Percentiles rank a stretch among this genome's conserved stretches.
These are phyloP conservation scores for Leccinum arenicola DNA, from an alignment of 768 basidiomycete genomes.

Conservation along the genomic window DNA sequence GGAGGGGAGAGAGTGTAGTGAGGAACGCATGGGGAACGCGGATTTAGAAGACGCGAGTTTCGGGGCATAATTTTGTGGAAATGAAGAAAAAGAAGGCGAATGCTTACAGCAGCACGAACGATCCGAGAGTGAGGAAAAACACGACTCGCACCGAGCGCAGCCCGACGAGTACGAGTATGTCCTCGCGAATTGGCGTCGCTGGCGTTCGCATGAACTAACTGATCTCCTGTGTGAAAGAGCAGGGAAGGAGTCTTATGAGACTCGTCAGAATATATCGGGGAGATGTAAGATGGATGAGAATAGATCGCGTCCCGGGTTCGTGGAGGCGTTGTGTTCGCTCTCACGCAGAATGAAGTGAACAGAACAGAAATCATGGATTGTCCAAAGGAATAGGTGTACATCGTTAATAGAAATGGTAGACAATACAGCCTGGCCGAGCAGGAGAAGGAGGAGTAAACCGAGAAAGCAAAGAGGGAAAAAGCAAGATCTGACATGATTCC, in stretches of 20 bases:
- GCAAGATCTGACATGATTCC: constrained; percentile 10
- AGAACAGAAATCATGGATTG: constrained; percentile 11
- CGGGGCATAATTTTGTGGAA: not conserved
- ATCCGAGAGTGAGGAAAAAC: not conserved
- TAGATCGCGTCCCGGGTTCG: not conserved
- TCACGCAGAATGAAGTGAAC: not conserved
- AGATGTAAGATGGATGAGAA: not conserved
- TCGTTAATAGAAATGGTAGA: constrained; percentile 5
- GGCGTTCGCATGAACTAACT: not conserved
- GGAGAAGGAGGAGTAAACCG: constrained; percentile 8
- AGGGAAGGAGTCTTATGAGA: not conserved
- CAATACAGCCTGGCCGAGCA: constrained; percentile 24
- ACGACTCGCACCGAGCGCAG: constrained; percentile 5
- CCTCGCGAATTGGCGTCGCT: not conserved
- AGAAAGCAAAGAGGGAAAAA: constrained; percentile 6
- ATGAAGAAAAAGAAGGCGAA: not conserved
- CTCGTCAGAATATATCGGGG: not conserved
- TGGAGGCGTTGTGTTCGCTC: not conserved
- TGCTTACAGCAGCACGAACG: constrained; percentile 1
- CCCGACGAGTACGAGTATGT: not conserved
- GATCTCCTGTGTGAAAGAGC: not conserved
- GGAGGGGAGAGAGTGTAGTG: not conserved
- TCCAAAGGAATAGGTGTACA: constrained; percentile 17
- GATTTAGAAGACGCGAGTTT: not conserved
- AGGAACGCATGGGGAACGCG: not conserved